Base-by-base conservation (phyloP, 768 basidiomycete species). In the Tylopilus rubrobrunneus region DNA sequence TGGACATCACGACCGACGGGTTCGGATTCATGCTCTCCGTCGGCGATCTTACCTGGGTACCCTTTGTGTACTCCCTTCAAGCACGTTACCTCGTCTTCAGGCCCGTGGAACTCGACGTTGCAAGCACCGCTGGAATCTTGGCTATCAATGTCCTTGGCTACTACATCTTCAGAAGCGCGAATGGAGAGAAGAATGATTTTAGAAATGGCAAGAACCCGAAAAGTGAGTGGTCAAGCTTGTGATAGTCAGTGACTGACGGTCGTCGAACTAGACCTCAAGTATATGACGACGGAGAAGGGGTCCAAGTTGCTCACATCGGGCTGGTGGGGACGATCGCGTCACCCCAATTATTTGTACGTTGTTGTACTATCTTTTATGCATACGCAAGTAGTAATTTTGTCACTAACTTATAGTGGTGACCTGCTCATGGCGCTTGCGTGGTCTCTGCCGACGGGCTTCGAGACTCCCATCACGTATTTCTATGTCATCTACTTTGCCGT, bases 21-120 rank as follows among this genome's bases (percentile, higher is more conserved):
- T 98, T 98, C 64, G 97, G 97, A 7, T 98, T 94, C 79, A 99
- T 99, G 97, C 86, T 99, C 28, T 73, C 92, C 5, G 81, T 96
- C 45, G 96, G 97, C 40, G 93, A 98, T 65, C 81, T 98, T 28
- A 72, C 85, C 19, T 98, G 92, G 89, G 91, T 99, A 11, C 96
- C 96, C 11, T 96, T 98, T 72, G 86, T 84, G 15, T 99, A 98
- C 73, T 85, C 85, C 29, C 83, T 98, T 14, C 95, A 98, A 73
- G 91, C 95, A 1, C 87, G 94, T 48, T 99, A 90, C 72, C 85
- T 99, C 56, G 96, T 86, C n/a, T 95, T 92, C 76, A 80, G 81
- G 52, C 94, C 83, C 15, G 76, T 89, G 33, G 86, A 92, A 56
- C 83, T 98, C 43, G 89, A 90, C 41, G 72, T 78, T 12, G 42